Conservation (phyloP, 257 asterid species). For the Capsicum rhomboideum region DNA sequence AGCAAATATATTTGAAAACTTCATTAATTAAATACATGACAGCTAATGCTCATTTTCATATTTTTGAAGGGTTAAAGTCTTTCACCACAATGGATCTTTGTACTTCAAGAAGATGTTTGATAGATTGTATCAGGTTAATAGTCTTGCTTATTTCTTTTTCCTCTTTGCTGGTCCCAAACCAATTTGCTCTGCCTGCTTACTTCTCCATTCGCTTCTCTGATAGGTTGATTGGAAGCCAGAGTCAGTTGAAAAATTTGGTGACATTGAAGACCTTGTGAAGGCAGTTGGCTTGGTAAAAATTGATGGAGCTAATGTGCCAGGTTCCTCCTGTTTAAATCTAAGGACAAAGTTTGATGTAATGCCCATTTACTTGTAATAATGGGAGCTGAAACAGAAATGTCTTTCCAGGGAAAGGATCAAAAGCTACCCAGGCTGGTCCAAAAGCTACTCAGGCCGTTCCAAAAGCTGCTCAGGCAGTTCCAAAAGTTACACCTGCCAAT, state of each 20-base stretch:
- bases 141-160: conserved; percentile 15
- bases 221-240: conserved; percentile 97
- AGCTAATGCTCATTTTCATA: background rate
- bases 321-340: conserved; percentile 21
- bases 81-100: conserved; percentile 73
- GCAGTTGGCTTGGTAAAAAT: conserved; percentile 56
- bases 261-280: conserved; percentile 47
- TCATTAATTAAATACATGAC: background rate
- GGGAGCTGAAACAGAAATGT: conserved; percentile 3
- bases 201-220: conserved; percentile 4
- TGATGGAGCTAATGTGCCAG: conserved; percentile 56
- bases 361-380: background rate
- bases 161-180: background rate
- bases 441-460: conserved; percentile 34
- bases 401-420: conserved; percentile 57
- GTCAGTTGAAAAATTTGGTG: conserved; percentile 68
- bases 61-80: conserved; percentile 74
- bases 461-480: conserved; percentile 32
- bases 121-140: conserved; percentile 79
- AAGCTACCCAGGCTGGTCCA: conserved; percentile 36
- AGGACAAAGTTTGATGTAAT: background rate
- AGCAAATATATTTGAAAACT: background rate
- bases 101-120: conserved; percentile 82
- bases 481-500: conserved; percentile 49
- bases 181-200: conserved; percentile 17